A percentile compares a stretch with the other conserved stretches of the same genome.
Conservation (phyloP, 768 basidiomycete species). For the Trametes punicea region DNA sequence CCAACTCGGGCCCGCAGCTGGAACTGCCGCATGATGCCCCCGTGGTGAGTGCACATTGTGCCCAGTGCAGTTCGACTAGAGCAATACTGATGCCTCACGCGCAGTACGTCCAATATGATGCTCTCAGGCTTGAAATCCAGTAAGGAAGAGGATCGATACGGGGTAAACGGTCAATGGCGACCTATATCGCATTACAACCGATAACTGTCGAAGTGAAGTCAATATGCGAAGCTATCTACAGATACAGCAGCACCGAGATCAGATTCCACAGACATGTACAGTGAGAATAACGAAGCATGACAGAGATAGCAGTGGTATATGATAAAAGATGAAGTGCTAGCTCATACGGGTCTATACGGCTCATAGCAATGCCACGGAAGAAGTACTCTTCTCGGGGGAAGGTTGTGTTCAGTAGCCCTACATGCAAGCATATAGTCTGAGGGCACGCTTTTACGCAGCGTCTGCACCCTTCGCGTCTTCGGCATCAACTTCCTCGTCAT, state of each 20-base stretch:
- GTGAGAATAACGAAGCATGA: neutral
- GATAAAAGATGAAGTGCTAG: neutral
- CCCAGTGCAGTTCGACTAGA: neutral
- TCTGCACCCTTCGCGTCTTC: neutral
- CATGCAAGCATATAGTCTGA: no score
- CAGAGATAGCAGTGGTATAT: neutral
- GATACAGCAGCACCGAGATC: neutral
- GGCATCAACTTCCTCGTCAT: neutral
- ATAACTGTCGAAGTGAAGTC: neutral
- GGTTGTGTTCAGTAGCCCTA: no score
- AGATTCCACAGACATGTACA: neutral
- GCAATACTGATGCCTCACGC: neutral
- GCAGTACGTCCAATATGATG: slow-evolving; percentile 29
- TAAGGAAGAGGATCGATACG: neutral
- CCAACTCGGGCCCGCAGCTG: slow-evolving; percentile 8
- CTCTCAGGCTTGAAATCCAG: slow-evolving; percentile 22
- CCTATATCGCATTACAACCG: neutral
- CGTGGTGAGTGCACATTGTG: slow-evolving; percentile 10
- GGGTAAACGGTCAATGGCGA: no score
- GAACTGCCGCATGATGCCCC: slow-evolving; percentile 22
- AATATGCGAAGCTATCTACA: slow-evolving; percentile 1
- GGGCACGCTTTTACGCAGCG: no score
- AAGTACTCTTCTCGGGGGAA: no score
- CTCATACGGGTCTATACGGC: no score
- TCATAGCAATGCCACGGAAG: no score